Percentiles rank a stretch among this genome's conserved stretches.
Conservation (phyloP, 345 rosid genomes). For the Theobroma cacao region DNA sequence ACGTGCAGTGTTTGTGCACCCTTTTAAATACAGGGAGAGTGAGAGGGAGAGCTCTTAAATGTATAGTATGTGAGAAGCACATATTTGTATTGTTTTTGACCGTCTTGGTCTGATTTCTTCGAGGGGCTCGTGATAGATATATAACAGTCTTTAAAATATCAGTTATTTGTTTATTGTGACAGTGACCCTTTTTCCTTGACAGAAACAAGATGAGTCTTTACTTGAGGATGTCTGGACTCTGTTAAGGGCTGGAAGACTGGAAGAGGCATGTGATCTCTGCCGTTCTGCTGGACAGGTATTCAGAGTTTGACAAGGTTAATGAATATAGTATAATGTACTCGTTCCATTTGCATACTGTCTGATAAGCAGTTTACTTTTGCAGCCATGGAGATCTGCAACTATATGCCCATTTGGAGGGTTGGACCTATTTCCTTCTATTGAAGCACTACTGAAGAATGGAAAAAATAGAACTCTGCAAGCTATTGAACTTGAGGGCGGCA, state of each 20-base stretch:
- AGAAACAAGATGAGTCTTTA: conserved; percentile 97
- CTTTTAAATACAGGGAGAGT: neutral
- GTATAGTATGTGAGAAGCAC: neutral
- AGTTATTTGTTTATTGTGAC: neutral
- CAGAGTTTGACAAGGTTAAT: conserved; percentile 5
- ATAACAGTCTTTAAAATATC: neutral
- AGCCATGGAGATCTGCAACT: conserved; percentile 99
- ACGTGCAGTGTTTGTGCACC: neutral
- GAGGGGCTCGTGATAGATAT: neutral
- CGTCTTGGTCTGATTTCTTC: conserved; percentile 9
- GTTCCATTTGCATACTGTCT: conserved; percentile 8
- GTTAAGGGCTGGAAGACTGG: conserved; percentile 89
- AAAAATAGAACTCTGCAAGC: conserved; percentile 80
- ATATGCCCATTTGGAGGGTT: conserved; percentile 84
- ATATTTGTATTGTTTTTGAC: neutral
- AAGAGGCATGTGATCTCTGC: conserved; percentile 93
- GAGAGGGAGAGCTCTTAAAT: neutral
- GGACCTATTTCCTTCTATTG: conserved; percentile 79
- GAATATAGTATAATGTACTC: neutral
- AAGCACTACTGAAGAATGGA: conserved; percentile 79
- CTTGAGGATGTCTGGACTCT: conserved; percentile 96
- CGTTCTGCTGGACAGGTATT: conserved; percentile 95
- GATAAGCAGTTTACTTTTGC: conserved; percentile 14
- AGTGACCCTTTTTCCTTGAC: conserved; percentile 23
- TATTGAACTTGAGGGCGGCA: conserved; percentile 86